phyloP scores from a whole-genome alignment of 805 yeast genomes.

The Yamadazyma takamatsuzukensis region DNA sequence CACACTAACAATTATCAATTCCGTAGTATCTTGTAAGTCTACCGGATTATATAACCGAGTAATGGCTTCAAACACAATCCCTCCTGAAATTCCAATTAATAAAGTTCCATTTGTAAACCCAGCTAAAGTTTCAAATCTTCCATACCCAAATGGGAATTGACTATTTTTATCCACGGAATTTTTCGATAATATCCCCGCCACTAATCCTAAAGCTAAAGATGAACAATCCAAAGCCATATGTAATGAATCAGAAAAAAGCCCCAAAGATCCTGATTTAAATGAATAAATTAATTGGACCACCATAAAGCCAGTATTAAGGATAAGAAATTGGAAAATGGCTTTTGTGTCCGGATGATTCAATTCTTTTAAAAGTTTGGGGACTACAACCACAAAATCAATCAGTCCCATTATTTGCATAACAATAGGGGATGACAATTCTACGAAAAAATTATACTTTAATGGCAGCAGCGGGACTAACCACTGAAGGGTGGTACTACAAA shows the following conservation, averaged over 20 bases:
- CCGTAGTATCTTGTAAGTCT: constrained; percentile 71
- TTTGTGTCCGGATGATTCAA: constrained; percentile 59
- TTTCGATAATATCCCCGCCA: constrained; percentile 65
- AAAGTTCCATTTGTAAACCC: constrained; percentile 95
- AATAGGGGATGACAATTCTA: too few species aligned
- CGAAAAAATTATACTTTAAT: too few species aligned
- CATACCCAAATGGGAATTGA: constrained; percentile 82
- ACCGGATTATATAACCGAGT: constrained; percentile 81
- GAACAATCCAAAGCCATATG: constrained; percentile 97
- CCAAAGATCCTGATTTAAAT: constrained; percentile 86
- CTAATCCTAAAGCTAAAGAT: constrained; percentile 81
- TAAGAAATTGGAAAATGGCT: constrained; percentile 81
- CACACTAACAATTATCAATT: constrained; percentile 77
- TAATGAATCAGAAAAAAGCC: constrained; percentile 85
- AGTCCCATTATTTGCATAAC: too few species aligned
- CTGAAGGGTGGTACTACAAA: too few species aligned
- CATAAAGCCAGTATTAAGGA: constrained; percentile 90
- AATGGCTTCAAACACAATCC: constrained; percentile 81
- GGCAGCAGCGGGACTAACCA: too few species aligned
- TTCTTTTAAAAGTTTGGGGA: constrained; percentile 26
- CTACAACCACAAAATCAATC: neutral
- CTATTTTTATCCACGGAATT: constrained; percentile 47
- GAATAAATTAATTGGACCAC: constrained; percentile 89
- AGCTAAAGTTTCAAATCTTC: constrained; percentile 83
- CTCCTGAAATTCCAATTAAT: constrained; percentile 82